Evolutionary conservation across 768 basidiomycete genomes (phyloP).

Genomic region (Rubroboletus pulcherrimus): DNA sequence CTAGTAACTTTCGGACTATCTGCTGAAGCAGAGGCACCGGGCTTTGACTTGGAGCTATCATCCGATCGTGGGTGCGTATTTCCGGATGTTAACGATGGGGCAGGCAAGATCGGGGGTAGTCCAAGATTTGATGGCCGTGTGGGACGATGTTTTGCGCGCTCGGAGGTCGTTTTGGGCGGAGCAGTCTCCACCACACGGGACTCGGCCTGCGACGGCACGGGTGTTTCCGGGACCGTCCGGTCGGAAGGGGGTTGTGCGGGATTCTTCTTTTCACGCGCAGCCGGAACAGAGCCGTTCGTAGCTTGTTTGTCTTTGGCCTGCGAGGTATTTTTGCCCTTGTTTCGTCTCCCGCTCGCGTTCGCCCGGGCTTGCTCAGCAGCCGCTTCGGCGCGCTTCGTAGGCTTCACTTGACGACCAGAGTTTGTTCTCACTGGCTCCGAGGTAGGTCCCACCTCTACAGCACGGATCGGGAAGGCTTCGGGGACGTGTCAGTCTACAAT

Average conservation of each 20-base stretch:
- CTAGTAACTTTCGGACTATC: background rate
- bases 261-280: background rate
- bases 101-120: background rate
- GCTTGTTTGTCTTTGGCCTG: background rate
- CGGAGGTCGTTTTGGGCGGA: background rate
- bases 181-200: background rate
- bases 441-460: background rate
- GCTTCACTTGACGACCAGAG: constrained; percentile 25
- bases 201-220: background rate
- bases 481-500: constrained; percentile 2
- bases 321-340: constrained; percentile 1
- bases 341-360: background rate
- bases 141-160: constrained; percentile 1
- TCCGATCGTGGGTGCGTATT: background rate
- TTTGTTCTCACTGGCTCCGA: constrained; percentile 15
- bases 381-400: constrained; percentile 16
- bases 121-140: constrained; percentile 14
- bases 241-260: background rate
- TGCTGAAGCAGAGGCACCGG: background rate
- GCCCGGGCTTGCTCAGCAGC: constrained; percentile 1
- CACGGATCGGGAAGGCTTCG: constrained; percentile 13
- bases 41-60: background rate
- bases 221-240: background rate
- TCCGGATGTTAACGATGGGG: background rate
- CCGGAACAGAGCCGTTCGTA: background rate